These are phyloP conservation scores for Russula lepida DNA, from an alignment of 768 basidiomycete genomes.

Conservation along the genomic window DNA sequence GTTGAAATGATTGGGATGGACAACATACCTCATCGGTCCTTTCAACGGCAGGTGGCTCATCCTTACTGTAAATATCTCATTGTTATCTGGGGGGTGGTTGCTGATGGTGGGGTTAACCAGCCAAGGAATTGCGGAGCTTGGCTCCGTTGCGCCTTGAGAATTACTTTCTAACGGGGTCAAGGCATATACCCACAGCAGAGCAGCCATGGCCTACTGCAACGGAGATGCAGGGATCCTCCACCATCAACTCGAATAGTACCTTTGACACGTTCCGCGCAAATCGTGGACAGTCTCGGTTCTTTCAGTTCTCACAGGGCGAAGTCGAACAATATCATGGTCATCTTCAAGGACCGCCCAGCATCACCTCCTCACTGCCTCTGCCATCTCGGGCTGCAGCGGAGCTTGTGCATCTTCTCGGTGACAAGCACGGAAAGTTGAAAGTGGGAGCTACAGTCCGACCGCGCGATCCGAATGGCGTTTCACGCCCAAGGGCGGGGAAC, in stretches of 20 bases:
- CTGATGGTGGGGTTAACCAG: not conserved
- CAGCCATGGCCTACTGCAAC: not conserved
- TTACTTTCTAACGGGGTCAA: not conserved
- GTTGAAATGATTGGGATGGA: not conserved
- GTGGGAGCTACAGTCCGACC: constrained; percentile 41
- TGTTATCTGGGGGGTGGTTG: not conserved
- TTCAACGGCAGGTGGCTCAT: not conserved
- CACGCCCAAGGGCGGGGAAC: not conserved
- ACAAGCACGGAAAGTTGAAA: constrained; percentile 48
- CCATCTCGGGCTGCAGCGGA: constrained; percentile 46
- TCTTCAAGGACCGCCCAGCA: constrained; percentile 37
- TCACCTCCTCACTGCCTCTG: constrained; percentile 43
- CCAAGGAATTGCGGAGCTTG: not conserved
- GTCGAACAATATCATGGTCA: not conserved
- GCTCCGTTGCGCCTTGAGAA: not conserved
- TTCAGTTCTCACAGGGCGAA: not conserved
- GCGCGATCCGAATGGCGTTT: constrained; percentile 15
- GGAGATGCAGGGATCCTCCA: not conserved
- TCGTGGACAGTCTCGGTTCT: not conserved
- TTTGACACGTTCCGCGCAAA: constrained; percentile 6
- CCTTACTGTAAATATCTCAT: not conserved
- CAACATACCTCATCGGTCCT: not conserved
- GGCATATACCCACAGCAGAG: not conserved
- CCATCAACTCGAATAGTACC: not conserved
- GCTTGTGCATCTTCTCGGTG: constrained; percentile 55